Percentiles rank a stretch among this genome's conserved stretches.
These are phyloP conservation scores for Saccharomycopsis sp. DNA, from an alignment of 805 yeast genomes.

Conservation along the genomic window DNA sequence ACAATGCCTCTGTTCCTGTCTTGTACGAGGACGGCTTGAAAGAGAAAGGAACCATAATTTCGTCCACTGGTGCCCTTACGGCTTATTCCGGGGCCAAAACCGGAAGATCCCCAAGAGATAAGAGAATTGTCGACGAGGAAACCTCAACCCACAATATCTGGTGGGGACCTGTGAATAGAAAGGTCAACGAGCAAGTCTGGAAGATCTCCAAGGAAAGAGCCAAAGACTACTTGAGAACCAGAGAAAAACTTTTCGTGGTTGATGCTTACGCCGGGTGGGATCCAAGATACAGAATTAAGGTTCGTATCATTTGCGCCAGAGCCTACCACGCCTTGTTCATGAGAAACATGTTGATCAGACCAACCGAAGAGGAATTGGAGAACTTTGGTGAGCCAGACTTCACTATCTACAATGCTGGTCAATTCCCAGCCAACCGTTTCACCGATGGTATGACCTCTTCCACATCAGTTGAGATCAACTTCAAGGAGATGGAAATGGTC, in stretches of 20 bases:
- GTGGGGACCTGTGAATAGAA: conserved; percentile 99
- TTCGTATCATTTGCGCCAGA: conserved; percentile 93
- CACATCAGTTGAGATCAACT: conserved; percentile 93
- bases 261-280: conserved; percentile 99
- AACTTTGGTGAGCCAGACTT: conserved; percentile 96
- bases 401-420: conserved; percentile 97
- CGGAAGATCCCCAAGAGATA: conserved; percentile 97
- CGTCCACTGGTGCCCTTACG: conserved; percentile 89
- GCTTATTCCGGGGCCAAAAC: conserved; percentile 95
- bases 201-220: conserved; percentile 93
- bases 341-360: conserved; percentile 97
- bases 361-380: conserved; percentile 80
- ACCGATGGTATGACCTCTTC: conserved; percentile 97
- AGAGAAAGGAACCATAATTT: conserved; percentile 86
- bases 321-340: conserved; percentile 97
- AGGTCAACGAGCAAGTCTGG: conserved; percentile 93
- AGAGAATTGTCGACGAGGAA: conserved; percentile 93
- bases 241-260: conserved; percentile 87
- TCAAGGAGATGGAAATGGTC: conserved; percentile 97
- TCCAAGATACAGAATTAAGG: conserved; percentile 93
- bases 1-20: conserved; percentile 89
- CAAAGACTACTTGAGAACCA: conserved; percentile 90
- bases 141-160: conserved; percentile 78
- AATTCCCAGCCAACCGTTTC: conserved; percentile 94
- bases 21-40: conserved; percentile 90